A percentile compares a stretch with the other conserved stretches of the same genome.
Evolutionary conservation across 352 stramenopile species (phyloP).

Genomic region (Globisporangium emineosum): DNA sequence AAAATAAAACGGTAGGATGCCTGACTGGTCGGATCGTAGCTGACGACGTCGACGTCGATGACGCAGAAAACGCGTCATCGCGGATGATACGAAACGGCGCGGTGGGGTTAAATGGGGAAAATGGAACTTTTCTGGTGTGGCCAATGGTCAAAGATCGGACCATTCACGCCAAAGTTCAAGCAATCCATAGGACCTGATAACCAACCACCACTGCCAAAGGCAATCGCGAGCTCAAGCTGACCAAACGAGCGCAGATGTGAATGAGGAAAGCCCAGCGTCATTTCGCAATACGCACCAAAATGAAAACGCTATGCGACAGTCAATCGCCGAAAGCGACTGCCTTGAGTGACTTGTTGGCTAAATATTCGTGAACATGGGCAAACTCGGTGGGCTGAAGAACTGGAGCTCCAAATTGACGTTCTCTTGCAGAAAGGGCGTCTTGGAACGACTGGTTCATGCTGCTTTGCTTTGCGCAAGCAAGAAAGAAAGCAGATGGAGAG

Average conservation of each 20-base stretch:
- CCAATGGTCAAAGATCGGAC: neutral
- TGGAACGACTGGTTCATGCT: neutral
- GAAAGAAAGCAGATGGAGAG: neutral
- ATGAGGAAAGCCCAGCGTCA: too few species aligned
- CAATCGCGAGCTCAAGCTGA: too few species aligned
- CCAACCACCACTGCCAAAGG: neutral
- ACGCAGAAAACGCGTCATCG: neutral
- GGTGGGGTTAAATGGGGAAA: neutral
- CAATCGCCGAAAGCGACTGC: neutral
- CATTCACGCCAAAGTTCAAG: neutral
- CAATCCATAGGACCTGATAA: neutral
- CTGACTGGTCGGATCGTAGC: neutral
- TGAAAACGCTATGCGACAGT: conserved; percentile 1
- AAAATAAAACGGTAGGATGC: neutral
- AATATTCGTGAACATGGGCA: too few species aligned
- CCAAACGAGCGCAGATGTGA: too few species aligned
- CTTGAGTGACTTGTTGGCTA: too few species aligned
- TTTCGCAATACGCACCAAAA: neutral
- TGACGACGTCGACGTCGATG: neutral
- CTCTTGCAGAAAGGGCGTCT: neutral
- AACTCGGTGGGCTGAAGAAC: too few species aligned
- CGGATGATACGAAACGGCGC: neutral
- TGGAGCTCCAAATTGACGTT: neutral
- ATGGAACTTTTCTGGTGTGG: neutral
- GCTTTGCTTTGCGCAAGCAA: neutral